Evolutionary conservation across 805 yeast species (phyloP).

Genomic region (Zygosaccharomyces rouxii): DNA sequence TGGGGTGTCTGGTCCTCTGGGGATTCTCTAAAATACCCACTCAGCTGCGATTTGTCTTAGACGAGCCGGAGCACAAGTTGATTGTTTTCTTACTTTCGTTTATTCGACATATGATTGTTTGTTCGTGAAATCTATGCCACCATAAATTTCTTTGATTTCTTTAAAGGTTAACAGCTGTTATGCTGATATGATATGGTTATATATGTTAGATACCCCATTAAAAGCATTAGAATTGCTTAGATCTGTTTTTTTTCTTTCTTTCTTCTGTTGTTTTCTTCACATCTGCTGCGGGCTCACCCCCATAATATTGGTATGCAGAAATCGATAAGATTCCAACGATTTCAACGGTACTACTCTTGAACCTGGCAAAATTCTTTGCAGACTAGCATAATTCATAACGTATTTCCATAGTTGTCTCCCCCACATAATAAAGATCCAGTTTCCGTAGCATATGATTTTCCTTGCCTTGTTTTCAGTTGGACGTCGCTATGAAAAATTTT

Average conservation of each 20-base stretch:
- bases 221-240: background rate
- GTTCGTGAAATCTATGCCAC: background rate
- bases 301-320: background rate
- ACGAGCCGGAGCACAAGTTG: constrained; percentile 6
- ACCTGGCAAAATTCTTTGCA: background rate
- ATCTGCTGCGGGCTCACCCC: too few relatives aligned
- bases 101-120: constrained; percentile 1
- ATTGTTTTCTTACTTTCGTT: background rate
- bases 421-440: background rate
- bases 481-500: constrained; percentile 17
- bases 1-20: constrained; percentile 84
- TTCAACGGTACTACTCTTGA: background rate
- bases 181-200: constrained; percentile 4
- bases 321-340: background rate
- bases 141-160: background rate
- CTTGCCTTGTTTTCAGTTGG: background rate
- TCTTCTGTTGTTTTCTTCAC: too few relatives aligned
- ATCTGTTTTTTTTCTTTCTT: background rate
- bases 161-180: background rate
- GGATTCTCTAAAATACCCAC: constrained; percentile 43
- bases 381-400: background rate
- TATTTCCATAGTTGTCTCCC: background rate
- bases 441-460: background rate
- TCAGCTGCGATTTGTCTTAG: constrained; percentile 43
- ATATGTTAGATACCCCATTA: constrained; percentile 7